phyloP scores from a whole-genome alignment of 2,329 filamentous ascomycete species.

The Colletotrichum gloeosporioides region DNA sequence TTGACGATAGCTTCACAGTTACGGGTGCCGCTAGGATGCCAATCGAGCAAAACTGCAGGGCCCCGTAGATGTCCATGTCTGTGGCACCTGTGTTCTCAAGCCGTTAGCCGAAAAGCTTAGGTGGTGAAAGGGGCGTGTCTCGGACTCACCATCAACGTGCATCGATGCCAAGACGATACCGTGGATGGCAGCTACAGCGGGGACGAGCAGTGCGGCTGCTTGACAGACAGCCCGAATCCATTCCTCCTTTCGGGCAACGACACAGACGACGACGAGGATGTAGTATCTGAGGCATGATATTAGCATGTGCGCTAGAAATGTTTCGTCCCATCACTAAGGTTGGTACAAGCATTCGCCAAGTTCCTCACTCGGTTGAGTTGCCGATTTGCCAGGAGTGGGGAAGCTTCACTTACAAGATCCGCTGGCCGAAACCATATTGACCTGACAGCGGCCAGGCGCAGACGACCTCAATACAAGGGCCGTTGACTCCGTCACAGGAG shows the following conservation, averaged over 20 bases:
- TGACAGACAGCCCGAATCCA: slow-evolving; percentile 69
- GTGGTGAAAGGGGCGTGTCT: background rate
- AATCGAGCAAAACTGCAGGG: slow-evolving; percentile 71
- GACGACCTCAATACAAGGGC: slow-evolving; percentile 46
- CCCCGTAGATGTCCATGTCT: slow-evolving; percentile 73
- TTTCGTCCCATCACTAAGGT: background rate
- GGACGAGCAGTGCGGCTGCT: slow-evolving; percentile 66
- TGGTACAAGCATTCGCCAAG: background rate
- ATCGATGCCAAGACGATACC: slow-evolving; percentile 64
- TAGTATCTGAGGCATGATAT: slow-evolving; percentile 57
- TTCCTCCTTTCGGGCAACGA: slow-evolving; percentile 64
- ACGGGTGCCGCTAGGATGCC: slow-evolving; percentile 69
- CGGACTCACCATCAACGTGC: slow-evolving; percentile 60
- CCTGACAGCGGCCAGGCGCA: slow-evolving; percentile 63
- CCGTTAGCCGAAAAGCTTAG: background rate
- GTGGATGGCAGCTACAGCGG: slow-evolving; percentile 68
- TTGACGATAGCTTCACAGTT: slow-evolving; percentile 64
- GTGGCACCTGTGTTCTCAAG: slow-evolving; percentile 54
- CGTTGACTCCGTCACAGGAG: background rate
- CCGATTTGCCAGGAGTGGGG: background rate
- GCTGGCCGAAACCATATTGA: slow-evolving; percentile 61
- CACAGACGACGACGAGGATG: slow-evolving; percentile 65
- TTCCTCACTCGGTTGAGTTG: background rate
- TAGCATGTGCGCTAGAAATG: background rate
- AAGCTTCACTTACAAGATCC: slow-evolving; percentile 49